A percentile compares a stretch with the other conserved stretches of the same genome.
Conservation (phyloP, 345 rosid genomes). For the Pugionium dolabratum region DNA sequence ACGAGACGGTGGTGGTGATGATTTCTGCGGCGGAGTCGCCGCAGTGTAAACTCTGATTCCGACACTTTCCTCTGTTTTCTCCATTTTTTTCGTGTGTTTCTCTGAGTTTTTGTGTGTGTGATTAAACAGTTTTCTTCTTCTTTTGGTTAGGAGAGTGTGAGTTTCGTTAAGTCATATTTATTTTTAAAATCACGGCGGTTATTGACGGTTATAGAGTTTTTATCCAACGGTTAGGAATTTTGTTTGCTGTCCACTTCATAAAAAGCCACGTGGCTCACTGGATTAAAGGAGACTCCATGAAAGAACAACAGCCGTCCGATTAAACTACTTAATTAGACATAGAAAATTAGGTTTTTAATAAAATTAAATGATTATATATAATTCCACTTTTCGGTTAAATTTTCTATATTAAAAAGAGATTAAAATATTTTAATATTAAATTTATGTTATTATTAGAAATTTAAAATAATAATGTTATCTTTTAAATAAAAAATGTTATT, state of each 20-base stretch:
- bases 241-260: neutral
- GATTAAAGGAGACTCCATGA: neutral
- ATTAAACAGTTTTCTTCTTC: neutral
- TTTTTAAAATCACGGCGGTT: neutral
- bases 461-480: too few relatives aligned
- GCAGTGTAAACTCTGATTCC: conserved; percentile 60
- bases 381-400: too few relatives aligned
- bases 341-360: too few relatives aligned
- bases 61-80: conserved; percentile 49
- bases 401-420: too few relatives aligned
- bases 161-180: neutral
- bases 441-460: too few relatives aligned
- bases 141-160: neutral
- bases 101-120: neutral
- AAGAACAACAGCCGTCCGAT: neutral
- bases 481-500: too few relatives aligned
- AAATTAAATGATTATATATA: too few relatives aligned
- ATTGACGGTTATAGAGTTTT: neutral
- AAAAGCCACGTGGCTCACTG: neutral
- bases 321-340: neutral
- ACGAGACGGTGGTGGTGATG: conserved; percentile 31
- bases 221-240: neutral
- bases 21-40: conserved; percentile 44
- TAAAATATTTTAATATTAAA: too few relatives aligned
- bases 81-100: conserved; percentile 40